Base-by-base conservation (phyloP, 2,329 filamentous ascomycete genomes). In the Microdochium bolleyi region DNA sequence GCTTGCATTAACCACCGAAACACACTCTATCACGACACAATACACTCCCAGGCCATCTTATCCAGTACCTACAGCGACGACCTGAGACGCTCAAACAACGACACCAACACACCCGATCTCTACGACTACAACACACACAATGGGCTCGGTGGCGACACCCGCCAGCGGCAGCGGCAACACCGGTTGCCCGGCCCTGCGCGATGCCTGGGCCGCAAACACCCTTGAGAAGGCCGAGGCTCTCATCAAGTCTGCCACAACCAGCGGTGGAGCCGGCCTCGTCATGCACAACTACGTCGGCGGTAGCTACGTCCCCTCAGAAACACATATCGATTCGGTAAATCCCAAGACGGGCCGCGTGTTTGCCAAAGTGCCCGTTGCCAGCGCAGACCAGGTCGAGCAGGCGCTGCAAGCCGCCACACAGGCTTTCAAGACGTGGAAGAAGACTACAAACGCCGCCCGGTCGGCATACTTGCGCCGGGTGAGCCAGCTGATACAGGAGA, bases 391-490 rank as follows among this genome's bases (percentile, higher is more conserved):
- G 27, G 61, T 66, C 21, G 60, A 64, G 21, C 51, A 51, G 9
- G 64, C 63, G 1, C 55, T 65, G 16, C 49, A 50, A 10, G 49
- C 53, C 24, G 64, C 64, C 44, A 62, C 56, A 37, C 37, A 48
- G 1, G 62, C 63, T 2, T 67, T 67, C 54, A 56, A 55, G 24
- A 52, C 60, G 19, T 67, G 64, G 64, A 62, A 60, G 58, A 62
- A 60, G 52, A 65, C 62, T 0, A 53, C 63, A 2, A 59, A 58
- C 10, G 54, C 56, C 16, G 56, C 57, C 32, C 54, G 64, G 30
- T 66, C 64, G 9, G 51, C 55, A 22, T 55, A 60, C 38, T 59
- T 67, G 24, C 58, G 58, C 38, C 56, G 58, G 5, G 49, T 67
- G 19, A 60, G 59, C 46, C 56, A 63, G 24, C 49, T 65, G 32